Evolutionary conservation across 768 basidiomycete species (phyloP).

Genomic region (Tylopilus vinaceipallidus): DNA sequence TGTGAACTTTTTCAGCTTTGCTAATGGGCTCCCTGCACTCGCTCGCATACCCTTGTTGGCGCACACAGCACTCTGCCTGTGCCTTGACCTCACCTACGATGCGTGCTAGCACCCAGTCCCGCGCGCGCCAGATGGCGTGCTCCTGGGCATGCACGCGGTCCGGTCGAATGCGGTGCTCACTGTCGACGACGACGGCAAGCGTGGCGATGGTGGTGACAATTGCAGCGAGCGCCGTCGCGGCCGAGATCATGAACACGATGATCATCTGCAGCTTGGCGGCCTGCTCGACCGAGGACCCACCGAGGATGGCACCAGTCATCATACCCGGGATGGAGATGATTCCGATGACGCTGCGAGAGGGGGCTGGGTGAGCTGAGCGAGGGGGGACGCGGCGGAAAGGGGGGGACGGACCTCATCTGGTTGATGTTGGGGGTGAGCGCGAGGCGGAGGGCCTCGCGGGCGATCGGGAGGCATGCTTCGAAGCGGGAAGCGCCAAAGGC

Average conservation of each 20-base stretch:
- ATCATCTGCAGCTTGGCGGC: conserved; percentile 89
- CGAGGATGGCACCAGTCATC: conserved; percentile 92
- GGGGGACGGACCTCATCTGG: conserved; percentile 65
- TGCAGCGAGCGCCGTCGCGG: conserved; percentile 68
- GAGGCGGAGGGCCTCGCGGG: conserved; percentile 72
- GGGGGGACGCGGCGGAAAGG: not conserved
- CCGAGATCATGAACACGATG: conserved; percentile 91
- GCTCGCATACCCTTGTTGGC: too few species aligned
- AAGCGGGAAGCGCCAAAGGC: conserved; percentile 82
- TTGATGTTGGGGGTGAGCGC: conserved; percentile 82
- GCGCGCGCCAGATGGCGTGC: conserved; percentile 35
- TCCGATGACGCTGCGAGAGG: conserved; percentile 55
- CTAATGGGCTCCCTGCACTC: too few species aligned
- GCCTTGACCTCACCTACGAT: conserved; percentile 12
- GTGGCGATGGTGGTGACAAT: conserved; percentile 62
- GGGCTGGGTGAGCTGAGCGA: not conserved
- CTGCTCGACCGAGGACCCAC: conserved; percentile 80
- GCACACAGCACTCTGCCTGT: conserved; percentile 7
- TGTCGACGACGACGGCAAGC: conserved; percentile 64
- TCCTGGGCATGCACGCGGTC: conserved; percentile 53
- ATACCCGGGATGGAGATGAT: conserved; percentile 83
- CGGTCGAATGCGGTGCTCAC: conserved; percentile 57
- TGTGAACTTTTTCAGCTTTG: too few species aligned
- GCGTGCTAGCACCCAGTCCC: conserved; percentile 29
- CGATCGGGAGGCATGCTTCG: conserved; percentile 81